Percentiles rank a stretch among this genome's conserved stretches.
These are phyloP conservation scores for Stephania cephalantha DNA, from an alignment of 164 flowering plant species.

Conservation along the genomic window DNA sequence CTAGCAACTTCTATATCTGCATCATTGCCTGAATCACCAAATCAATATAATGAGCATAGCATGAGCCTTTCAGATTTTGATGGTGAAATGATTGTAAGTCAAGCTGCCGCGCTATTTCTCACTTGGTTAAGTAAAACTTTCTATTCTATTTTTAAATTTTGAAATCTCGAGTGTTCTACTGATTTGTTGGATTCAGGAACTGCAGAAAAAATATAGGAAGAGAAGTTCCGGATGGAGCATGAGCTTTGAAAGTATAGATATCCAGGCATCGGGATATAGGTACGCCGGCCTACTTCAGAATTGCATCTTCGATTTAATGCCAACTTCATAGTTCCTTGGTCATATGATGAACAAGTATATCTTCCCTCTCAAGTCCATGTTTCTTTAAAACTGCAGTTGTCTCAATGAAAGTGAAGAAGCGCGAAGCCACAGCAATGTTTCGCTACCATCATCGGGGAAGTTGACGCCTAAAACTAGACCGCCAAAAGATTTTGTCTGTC, in stretches of 20 bases:
- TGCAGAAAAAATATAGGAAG: conserved; percentile 23
- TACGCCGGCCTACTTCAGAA: conserved; percentile 11
- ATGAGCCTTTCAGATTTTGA: conserved; percentile 39
- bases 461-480: conserved; percentile 41
- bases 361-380: not conserved
- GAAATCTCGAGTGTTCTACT: conserved; percentile 4
- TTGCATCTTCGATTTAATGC: not conserved
- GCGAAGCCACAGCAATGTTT: conserved; percentile 38
- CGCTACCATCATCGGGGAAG: conserved; percentile 40
- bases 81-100: conserved; percentile 38
- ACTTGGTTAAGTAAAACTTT: not conserved
- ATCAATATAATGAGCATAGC: conserved; percentile 21
- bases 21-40: conserved; percentile 43
- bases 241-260: conserved; percentile 26
- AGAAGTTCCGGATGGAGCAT: conserved; percentile 14
- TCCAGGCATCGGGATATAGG: conserved; percentile 29
- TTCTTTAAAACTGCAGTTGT: conserved; percentile 29
- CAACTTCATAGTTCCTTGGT: not conserved
- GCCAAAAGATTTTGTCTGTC: conserved; percentile 77
- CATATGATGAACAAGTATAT: not conserved
- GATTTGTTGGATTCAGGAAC: conserved; percentile 24
- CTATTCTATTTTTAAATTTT: not conserved
- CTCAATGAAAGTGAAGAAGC: conserved; percentile 40
- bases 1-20: conserved; percentile 19
- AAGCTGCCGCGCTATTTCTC: not conserved